These are phyloP conservation scores for Taphrina flavorubra DNA, from an alignment of 1,139 yeast species.

Conservation along the genomic window DNA sequence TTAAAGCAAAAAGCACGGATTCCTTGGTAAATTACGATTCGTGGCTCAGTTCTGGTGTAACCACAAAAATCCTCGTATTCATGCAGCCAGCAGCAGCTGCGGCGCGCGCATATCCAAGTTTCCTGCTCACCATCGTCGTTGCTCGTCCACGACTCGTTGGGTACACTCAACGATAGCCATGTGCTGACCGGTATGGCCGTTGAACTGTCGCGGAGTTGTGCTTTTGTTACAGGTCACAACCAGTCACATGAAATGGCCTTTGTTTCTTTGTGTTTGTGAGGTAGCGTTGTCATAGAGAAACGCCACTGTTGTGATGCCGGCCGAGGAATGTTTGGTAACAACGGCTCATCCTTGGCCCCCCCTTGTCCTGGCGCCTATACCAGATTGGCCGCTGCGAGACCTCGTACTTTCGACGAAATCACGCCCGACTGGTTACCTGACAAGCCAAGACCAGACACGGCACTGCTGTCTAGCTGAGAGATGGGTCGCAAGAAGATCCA, in stretches of 20 bases:
- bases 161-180: too few species aligned
- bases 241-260: conserved; percentile 1
- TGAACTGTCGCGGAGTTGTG: neutral
- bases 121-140: too few species aligned
- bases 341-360: conserved; percentile 1
- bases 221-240: conserved; percentile 1
- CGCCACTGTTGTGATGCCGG: conserved; percentile 12
- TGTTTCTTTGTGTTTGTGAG: conserved; percentile 19
- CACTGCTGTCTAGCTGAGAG: conserved; percentile 4
- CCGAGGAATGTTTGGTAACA: conserved; percentile 16
- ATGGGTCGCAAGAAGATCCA: conserved; percentile 42
- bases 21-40: too few species aligned
- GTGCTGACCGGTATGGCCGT: neutral
- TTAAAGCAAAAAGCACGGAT: too few species aligned
- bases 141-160: too few species aligned
- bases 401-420: conserved; percentile 11
- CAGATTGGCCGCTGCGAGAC: neutral
- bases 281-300: conserved; percentile 7
- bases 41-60: too few species aligned
- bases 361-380: neutral
- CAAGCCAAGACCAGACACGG: neutral
- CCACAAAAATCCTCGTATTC: too few species aligned
- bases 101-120: too few species aligned
- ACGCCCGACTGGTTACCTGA: neutral
- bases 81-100: too few species aligned